These are phyloP conservation scores for Penicillium angulare DNA, from an alignment of 495 filamentous ascomycete genomes.

Conservation along the genomic window DNA sequence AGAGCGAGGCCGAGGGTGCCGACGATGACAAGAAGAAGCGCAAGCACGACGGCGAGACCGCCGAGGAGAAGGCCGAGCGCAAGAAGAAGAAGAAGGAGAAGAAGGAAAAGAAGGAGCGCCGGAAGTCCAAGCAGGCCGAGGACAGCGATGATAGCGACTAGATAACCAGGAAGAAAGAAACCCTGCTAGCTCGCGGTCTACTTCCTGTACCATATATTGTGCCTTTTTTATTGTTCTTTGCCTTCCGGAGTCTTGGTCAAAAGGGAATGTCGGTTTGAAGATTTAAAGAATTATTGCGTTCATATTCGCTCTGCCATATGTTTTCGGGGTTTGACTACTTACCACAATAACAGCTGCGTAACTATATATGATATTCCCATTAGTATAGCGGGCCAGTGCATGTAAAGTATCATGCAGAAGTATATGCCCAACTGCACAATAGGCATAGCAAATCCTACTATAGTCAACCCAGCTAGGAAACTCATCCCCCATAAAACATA, in stretches of 20 bases:
- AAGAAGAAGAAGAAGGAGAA: constrained; percentile 75
- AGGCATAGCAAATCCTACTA: too few species aligned
- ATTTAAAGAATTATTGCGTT: constrained; percentile 16
- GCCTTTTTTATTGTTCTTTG: constrained; percentile 14
- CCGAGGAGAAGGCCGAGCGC: constrained; percentile 71
- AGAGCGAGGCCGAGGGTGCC: constrained; percentile 33
- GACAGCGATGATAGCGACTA: constrained; percentile 59
- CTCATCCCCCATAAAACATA: too few species aligned
- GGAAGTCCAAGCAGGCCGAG: constrained; percentile 58
- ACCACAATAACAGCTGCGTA: too few species aligned
- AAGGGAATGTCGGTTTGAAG: constrained; percentile 38
- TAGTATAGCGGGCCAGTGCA: too few species aligned
- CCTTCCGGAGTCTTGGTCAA: constrained; percentile 43
- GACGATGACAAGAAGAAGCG: constrained; percentile 67
- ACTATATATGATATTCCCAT: too few species aligned
- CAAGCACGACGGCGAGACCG: constrained; percentile 78
- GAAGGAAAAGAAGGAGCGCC: constrained; percentile 70
- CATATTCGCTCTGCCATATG: constrained; percentile 6
- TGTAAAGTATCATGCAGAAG: too few species aligned
- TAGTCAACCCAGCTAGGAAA: too few species aligned
- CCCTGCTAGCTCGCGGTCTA: constrained; percentile 21
- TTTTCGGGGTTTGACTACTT: too few species aligned
- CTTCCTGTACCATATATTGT: constrained; percentile 45
- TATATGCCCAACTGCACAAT: too few species aligned
- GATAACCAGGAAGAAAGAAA: constrained; percentile 37